Evolutionary conservation across 202 grass and related monocot genomes (phyloP).

Genomic region (Schoenoplectus tabernaemontani): DNA sequence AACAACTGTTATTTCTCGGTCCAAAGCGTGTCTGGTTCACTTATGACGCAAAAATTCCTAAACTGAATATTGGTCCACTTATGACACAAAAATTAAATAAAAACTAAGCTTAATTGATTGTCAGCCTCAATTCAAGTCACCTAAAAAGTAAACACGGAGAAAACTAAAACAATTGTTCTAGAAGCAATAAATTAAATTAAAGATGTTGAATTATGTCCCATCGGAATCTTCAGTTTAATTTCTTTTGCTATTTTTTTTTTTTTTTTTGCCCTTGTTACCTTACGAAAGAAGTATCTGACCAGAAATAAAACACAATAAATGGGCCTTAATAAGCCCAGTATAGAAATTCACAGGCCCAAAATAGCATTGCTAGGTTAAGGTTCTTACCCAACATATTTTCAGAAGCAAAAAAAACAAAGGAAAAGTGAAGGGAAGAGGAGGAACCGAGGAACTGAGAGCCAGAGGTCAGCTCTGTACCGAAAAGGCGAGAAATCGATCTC

Average conservation of each 20-base stretch:
- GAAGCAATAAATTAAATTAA: neutral
- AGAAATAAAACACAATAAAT: neutral
- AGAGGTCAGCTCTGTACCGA: neutral
- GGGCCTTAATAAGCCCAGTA: no score
- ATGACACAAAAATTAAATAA: neutral
- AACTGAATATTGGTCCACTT: neutral
- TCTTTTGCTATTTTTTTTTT: neutral
- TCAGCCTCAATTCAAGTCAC: neutral
- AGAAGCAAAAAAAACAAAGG: neutral
- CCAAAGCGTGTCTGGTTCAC: neutral
- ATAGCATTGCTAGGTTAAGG: neutral
- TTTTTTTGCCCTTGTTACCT: neutral
- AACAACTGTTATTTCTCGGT: neutral
- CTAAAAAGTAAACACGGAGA: neutral
- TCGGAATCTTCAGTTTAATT: neutral
- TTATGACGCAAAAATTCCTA: neutral
- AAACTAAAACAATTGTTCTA: neutral
- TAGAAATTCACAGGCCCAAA: neutral
- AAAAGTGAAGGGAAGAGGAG: neutral
- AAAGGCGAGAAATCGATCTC: conserved; percentile 26
- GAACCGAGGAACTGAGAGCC: neutral
- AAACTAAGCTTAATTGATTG: neutral
- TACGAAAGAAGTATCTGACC: neutral
- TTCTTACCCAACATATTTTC: neutral
- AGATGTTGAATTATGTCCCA: neutral